Evolutionary conservation across 202 grass and related monocot genomes (phyloP).

Genomic region (Panicum virgatum): DNA sequence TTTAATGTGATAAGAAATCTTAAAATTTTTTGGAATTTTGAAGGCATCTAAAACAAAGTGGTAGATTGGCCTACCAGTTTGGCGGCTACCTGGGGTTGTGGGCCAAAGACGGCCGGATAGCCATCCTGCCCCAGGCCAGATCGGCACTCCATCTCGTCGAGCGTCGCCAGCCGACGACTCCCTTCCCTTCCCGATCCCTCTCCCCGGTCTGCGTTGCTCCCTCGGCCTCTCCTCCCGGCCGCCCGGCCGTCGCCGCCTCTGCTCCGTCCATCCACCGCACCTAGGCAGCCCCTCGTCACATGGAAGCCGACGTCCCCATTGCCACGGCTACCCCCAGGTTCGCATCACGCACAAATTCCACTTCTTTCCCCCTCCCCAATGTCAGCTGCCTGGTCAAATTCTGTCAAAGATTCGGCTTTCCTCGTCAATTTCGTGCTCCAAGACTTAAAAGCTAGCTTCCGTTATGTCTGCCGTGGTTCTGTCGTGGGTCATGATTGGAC

Average conservation of each 20-base stretch:
- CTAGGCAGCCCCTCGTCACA: slow-evolving; percentile 26
- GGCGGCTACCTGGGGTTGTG: no score
- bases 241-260: neutral
- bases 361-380: neutral
- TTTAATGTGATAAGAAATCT: no score
- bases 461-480: no score
- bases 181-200: neutral
- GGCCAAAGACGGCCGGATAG: no score
- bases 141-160: no score
- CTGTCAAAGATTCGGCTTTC: slow-evolving; percentile 18
- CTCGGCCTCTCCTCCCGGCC: neutral
- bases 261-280: neutral
- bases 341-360: neutral
- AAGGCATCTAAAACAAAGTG: no score
- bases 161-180: no score
- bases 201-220: neutral
- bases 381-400: neutral
- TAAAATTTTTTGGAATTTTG: no score
- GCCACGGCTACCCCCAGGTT: slow-evolving; percentile 27
- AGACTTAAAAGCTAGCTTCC: no score
- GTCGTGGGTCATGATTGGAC: neutral
- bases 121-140: no score
- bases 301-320: slow-evolving; percentile 83
- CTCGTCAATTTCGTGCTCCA: neutral
- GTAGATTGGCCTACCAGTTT: no score